Conservation (phyloP, 129 eudicot species). For the Flaveria trinervia region DNA sequence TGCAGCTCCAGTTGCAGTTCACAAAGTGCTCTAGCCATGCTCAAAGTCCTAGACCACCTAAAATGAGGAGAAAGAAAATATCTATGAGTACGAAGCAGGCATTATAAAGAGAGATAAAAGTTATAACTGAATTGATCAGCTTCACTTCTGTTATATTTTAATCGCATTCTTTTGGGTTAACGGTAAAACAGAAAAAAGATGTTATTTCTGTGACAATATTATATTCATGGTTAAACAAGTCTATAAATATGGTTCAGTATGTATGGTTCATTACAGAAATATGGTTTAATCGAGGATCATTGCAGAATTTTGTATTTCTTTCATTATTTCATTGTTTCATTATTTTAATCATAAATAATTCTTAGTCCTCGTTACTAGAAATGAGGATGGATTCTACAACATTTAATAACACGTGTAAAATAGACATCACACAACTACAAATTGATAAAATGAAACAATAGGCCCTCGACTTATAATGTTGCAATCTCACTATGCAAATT, state of each 20-base stretch:
- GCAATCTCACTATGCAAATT: neutral
- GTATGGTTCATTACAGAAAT: neutral
- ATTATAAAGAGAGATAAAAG: neutral
- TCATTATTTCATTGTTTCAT: neutral
- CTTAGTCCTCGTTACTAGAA: neutral
- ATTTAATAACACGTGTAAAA: neutral
- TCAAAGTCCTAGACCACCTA: slow-evolving; percentile 93
- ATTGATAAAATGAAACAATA: neutral
- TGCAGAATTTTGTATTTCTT: neutral
- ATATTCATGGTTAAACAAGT: neutral
- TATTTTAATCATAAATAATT: neutral
- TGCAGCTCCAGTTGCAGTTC: slow-evolving; percentile 75
- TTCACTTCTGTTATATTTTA: neutral
- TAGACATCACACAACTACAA: neutral
- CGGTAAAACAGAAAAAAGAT: neutral
- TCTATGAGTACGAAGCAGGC: neutral
- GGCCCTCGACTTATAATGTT: neutral
- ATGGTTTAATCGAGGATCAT: neutral
- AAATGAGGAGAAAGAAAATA: slow-evolving; percentile 3
- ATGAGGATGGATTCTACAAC: neutral
- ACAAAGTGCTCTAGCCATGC: slow-evolving; percentile 88
- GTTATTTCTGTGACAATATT: neutral
- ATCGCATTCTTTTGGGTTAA: neutral
- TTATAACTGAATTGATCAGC: neutral
- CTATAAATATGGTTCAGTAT: neutral